These are phyloP conservation scores for Wallacemonas rigidus DNA, from an alignment of 208 protist genomes.

Conservation along the genomic window DNA sequence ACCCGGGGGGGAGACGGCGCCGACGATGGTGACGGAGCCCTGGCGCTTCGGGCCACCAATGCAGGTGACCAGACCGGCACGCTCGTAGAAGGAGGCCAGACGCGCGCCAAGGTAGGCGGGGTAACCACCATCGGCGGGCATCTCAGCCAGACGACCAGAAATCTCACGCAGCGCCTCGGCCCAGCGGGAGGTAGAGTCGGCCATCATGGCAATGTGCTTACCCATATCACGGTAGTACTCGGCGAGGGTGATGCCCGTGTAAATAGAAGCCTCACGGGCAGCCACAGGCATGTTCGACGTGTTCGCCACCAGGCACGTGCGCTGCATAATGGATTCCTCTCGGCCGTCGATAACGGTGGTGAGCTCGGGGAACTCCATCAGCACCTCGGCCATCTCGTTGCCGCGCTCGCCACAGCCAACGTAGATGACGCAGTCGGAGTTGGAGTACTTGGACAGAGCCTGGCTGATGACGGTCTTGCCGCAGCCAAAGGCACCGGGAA, in stretches of 20 bases:
- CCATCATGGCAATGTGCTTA: conserved; percentile 99
- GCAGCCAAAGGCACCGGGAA: conserved; percentile 99
- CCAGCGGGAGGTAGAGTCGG: conserved; percentile 99
- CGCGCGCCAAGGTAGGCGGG: conserved; percentile 99
- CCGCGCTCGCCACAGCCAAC: conserved; percentile 99
- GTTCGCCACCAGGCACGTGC: conserved; percentile 99
- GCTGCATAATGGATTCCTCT: conserved; percentile 99
- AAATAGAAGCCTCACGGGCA: conserved; percentile 99
- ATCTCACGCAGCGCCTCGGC: conserved; percentile 99
- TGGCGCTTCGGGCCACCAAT: conserved; percentile 95
- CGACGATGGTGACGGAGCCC: conserved; percentile 99
- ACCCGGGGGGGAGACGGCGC: conserved; percentile 99
- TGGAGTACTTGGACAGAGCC: conserved; percentile 99
- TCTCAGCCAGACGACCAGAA: conserved; percentile 99
- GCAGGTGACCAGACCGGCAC: conserved; percentile 94
- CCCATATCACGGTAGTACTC: conserved; percentile 99
- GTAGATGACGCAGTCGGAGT: conserved; percentile 99
- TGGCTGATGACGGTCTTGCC: conserved; percentile 99
- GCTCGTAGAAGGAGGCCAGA: conserved; percentile 99
- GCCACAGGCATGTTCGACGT: conserved; percentile 99
- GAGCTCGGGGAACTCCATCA: conserved; percentile 99
- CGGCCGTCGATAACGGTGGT: conserved; percentile 94
- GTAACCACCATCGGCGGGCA: conserved; percentile 99
- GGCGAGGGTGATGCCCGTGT: conserved; percentile 99
- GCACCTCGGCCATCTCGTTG: conserved; percentile 99